Conservation (phyloP, 768 basidiomycete genomes). For the Mycena epipterygia region DNA sequence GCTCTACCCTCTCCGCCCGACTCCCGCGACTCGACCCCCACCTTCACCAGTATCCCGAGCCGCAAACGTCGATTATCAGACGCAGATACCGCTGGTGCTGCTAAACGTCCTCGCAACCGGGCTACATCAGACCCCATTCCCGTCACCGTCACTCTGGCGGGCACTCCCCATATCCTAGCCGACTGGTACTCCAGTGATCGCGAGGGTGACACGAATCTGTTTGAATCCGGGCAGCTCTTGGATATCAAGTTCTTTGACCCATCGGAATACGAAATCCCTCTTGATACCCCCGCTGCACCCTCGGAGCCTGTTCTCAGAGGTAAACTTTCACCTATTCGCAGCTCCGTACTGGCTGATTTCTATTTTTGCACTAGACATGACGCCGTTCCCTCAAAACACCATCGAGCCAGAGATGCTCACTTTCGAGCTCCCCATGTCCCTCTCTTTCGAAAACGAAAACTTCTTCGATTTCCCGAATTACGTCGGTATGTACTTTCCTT, state of each 20-base stretch:
- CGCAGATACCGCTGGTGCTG: slow-evolving; percentile 28
- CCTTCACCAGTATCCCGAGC: not conserved
- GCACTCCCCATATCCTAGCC: slow-evolving; percentile 43
- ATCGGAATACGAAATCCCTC: slow-evolving; percentile 32
- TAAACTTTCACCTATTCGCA: not conserved
- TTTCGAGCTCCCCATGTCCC: not conserved
- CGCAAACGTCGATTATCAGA: slow-evolving; percentile 58
- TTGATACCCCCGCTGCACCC: not conserved
- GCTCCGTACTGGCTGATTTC: not conserved
- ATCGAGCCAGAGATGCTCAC: not conserved
- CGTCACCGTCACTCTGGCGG: slow-evolving; percentile 20
- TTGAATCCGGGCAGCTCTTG: slow-evolving; percentile 42
- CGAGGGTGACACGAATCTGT: slow-evolving; percentile 37
- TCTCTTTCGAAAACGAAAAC: not conserved
- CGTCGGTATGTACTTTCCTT: not conserved
- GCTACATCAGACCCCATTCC: slow-evolving; percentile 49
- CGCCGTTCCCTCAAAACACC: not conserved
- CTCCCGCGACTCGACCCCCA: slow-evolving; percentile 14
- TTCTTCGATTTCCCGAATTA: slow-evolving; percentile 7
- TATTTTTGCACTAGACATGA: not conserved
- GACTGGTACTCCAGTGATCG: slow-evolving; percentile 51
- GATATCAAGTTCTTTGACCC: slow-evolving; percentile 51
- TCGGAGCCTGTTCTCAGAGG: slow-evolving; percentile 9
- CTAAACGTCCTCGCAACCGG: slow-evolving; percentile 46
- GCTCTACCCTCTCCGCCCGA: slow-evolving; percentile 8